Percentiles rank a stretch among this genome's conserved stretches.
Conservation (phyloP, 1,284 basidiomycete genomes). For the Ganoderma meredithae region DNA sequence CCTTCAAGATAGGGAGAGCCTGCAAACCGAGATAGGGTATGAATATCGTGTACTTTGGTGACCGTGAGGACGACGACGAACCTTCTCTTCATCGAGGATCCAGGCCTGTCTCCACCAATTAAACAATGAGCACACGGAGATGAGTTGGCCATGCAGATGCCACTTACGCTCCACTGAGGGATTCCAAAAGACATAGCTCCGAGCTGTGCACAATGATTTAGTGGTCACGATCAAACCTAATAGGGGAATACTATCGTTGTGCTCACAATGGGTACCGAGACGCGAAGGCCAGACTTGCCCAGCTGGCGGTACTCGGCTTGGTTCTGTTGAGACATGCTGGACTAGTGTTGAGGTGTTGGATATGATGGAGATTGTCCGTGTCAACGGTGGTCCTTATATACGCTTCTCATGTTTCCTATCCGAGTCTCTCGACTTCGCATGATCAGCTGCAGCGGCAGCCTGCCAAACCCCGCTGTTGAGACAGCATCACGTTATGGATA, state of each 20-base stretch:
- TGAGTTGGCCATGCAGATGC: too few species aligned
- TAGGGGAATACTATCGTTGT: too few species aligned
- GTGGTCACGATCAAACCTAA: too few species aligned
- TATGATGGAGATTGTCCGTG: too few species aligned
- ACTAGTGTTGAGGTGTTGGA: not conserved
- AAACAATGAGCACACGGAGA: too few species aligned
- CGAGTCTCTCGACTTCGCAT: not conserved
- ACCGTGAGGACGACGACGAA: not conserved
- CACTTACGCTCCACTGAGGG: constrained; percentile 44
- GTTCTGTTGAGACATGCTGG: not conserved
- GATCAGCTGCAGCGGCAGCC: too few species aligned
- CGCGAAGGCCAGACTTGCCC: constrained; percentile 55
- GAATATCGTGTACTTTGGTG: not conserved
- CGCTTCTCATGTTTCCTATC: not conserved
- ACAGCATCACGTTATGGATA: not conserved
- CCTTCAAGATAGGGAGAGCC: constrained; percentile 49
- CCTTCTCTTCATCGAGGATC: constrained; percentile 54
- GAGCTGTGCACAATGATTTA: constrained; percentile 38
- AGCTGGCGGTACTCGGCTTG: constrained; percentile 49
- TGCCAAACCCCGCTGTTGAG: not conserved
- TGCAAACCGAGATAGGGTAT: constrained; percentile 5
- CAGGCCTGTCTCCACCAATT: constrained; percentile 30
- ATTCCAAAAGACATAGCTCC: constrained; percentile 58
- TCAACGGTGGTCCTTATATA: not conserved
- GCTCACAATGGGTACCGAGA: constrained; percentile 56